phyloP scores from a whole-genome alignment of 257 asterid genomes.

The Coffea canephora region DNA sequence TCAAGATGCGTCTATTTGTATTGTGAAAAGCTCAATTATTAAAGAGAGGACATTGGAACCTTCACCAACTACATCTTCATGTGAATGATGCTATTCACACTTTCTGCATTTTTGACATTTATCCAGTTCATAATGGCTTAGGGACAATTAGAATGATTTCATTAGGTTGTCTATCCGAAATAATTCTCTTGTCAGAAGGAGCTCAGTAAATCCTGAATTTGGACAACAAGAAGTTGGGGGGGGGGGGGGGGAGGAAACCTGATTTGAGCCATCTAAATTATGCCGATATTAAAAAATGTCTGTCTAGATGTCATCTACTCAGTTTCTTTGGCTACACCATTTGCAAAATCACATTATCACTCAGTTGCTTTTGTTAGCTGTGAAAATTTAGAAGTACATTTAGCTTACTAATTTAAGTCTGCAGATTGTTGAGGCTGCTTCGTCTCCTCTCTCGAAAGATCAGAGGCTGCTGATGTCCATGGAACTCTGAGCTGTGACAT shows the following conservation, averaged over 20 bases:
- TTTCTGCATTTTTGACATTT: background rate
- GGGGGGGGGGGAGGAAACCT: background rate
- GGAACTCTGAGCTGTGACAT: constrained; percentile 37
- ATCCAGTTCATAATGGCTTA: background rate
- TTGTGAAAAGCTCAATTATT: background rate
- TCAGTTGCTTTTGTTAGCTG: background rate
- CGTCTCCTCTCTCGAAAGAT: constrained; percentile 43
- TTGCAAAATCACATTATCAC: background rate
- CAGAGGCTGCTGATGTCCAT: constrained; percentile 64
- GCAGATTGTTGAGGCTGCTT: constrained; percentile 63
- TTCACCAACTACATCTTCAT: background rate
- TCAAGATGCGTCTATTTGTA: background rate
- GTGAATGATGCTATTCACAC: background rate
- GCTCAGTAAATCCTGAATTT: background rate
- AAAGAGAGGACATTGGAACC: background rate
- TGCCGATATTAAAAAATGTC: no score
- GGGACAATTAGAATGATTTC: background rate
- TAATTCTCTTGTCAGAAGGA: background rate
- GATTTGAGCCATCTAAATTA: background rate
- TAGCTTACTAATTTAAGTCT: constrained; percentile 15
- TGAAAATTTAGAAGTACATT: background rate
- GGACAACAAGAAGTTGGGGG: background rate
- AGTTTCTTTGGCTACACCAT: background rate
- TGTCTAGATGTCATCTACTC: background rate
- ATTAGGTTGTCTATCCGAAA: background rate